A percentile compares a stretch with the other conserved stretches of the same genome.
Conservation (phyloP, 192 early-diverging fungal genomes). For the Coemansia sp. region DNA sequence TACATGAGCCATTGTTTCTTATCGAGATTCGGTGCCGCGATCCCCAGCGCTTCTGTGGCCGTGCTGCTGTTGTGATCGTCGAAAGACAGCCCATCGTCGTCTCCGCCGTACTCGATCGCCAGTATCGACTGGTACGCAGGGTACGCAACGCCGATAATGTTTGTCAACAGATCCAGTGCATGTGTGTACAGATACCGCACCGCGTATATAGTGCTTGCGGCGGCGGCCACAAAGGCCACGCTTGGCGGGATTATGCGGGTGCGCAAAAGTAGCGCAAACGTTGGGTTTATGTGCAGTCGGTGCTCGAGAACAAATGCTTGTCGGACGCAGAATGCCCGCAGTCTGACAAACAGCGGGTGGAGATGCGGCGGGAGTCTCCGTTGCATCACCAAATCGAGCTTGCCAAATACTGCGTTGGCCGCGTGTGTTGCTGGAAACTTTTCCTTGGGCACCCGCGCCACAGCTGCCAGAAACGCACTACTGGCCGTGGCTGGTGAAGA, state of each 20-base stretch:
- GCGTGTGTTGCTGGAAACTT: constrained; percentile 38
- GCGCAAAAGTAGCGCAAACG: constrained; percentile 37
- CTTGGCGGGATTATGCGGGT: constrained; percentile 40
- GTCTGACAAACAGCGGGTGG: constrained; percentile 28
- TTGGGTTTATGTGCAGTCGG: constrained; percentile 47
- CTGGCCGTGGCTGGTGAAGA: constrained; percentile 24
- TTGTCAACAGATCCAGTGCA: constrained; percentile 49
- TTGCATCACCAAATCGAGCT: constrained; percentile 4
- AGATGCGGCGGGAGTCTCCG: constrained; percentile 39
- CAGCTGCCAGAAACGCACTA: constrained; percentile 32
- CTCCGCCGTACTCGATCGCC: constrained; percentile 44
- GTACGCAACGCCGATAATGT: constrained; percentile 48
- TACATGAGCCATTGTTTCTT: constrained; percentile 57
- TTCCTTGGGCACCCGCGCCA: constrained; percentile 33
- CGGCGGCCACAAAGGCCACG: constrained; percentile 40
- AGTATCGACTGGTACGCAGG: constrained; percentile 55
- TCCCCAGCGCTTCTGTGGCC: constrained; percentile 18
- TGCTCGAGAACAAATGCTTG: constrained; percentile 35
- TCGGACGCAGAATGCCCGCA: constrained; percentile 34
- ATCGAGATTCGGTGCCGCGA: constrained; percentile 32
- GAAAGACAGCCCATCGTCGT: background rate
- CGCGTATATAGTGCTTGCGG: constrained; percentile 38
- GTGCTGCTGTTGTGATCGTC: constrained; percentile 3
- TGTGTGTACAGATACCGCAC: constrained; percentile 43
- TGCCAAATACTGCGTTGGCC: constrained; percentile 12